Base-by-base conservation (phyloP, 495 filamentous ascomycete species). In the Cetradonia linearis region DNA sequence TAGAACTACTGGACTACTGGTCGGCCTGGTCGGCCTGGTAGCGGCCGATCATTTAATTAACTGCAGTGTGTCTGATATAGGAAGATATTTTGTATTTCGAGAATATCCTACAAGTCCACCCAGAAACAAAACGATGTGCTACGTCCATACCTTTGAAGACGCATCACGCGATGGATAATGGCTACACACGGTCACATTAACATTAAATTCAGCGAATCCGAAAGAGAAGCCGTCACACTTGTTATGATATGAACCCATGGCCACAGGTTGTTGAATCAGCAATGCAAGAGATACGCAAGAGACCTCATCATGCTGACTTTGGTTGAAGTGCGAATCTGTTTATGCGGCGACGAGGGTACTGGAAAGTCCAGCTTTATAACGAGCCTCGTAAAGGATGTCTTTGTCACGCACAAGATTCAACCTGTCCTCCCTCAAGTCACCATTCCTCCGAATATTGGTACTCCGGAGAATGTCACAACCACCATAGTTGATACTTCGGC, bases 401-500 rank as follows among this genome's bases (percentile, higher is more conserved):
- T 96, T 69, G 87, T 96, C 62, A 86, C 86, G 37, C 85, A 86
- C 74, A 95, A 92, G 76, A 95, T 98, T 64, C 91, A 96, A 72
- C 83, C 91, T 13, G 85, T 96, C 58, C 84, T 98, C 4, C 93
- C 94, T 33, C 88, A 90, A 67, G 91, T 97, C 60, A 96, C 89
- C 11, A 88, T 98, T 33, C 91, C 91, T 48, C 90, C 91, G 10
- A 88, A 79, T 62, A 84, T 89, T 61, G 89, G 87, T 62, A 93
- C 89, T 5, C 90, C 89, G 18, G 90, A 96, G 68, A 94, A 94
- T 83, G 88, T 97, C 66, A 93, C 87, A 25, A 94, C 87, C 49
- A 95, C 87, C 60, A 90, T 98, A 66, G 89, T 97, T 70, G 93
- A 98, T 73, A 97, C 94, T 40, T 97, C 91, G 25, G 90, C 93